Evolutionary conservation across 257 asterid species (phyloP).

Genomic region (Craterostigma plantagineum): DNA sequence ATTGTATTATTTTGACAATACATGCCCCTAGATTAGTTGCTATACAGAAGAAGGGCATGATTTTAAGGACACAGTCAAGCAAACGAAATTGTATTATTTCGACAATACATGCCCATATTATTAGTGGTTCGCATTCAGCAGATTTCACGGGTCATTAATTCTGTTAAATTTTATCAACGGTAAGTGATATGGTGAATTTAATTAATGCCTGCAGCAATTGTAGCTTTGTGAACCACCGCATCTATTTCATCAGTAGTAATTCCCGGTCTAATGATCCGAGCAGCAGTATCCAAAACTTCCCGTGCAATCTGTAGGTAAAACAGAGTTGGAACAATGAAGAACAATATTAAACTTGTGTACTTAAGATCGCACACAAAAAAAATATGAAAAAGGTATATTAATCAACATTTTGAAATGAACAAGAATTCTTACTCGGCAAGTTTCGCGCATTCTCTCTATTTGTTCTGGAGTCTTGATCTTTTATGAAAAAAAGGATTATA

Average conservation of each 20-base stretch:
- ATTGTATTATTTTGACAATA: too few species aligned
- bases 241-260: slow-evolving; percentile 97
- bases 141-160: background rate
- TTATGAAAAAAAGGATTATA: slow-evolving; percentile 15
- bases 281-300: slow-evolving; percentile 97
- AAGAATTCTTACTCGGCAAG: slow-evolving; percentile 61
- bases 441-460: slow-evolving; percentile 81
- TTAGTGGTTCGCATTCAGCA: background rate
- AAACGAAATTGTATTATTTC: too few species aligned
- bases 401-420: slow-evolving; percentile 6
- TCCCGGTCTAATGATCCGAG: slow-evolving; percentile 81
- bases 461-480: slow-evolving; percentile 83
- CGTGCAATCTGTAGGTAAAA: slow-evolving; percentile 51
- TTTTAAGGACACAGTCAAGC: too few species aligned
- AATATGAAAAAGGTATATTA: background rate
- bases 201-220: slow-evolving; percentile 72
- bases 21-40: background rate
- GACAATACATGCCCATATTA: too few species aligned
- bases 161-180: background rate
- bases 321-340: slow-evolving; percentile 2
- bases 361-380: background rate
- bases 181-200: slow-evolving; percentile 1
- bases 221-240: slow-evolving; percentile 85
- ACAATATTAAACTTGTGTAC: background rate
- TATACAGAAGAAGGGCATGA: background rate